These are phyloP conservation scores for Backusella macrospora DNA, from an alignment of 192 early-diverging fungal species.

Conservation along the genomic window DNA sequence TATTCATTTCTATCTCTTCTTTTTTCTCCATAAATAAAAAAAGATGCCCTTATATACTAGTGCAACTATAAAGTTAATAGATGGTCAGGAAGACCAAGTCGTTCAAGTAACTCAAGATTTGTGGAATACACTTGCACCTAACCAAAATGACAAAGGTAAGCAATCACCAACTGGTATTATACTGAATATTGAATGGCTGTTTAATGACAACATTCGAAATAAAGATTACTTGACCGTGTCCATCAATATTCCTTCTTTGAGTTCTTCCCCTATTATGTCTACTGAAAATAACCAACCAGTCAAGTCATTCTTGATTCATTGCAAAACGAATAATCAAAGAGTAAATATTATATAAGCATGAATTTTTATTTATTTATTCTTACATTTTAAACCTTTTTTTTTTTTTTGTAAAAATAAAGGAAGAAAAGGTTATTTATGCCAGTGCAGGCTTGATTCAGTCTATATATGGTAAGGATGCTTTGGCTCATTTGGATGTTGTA, in stretches of 20 bases:
- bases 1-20: background rate
- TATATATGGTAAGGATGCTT: slow-evolving; percentile 30
- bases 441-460: slow-evolving; percentile 23
- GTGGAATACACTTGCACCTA: slow-evolving; percentile 11
- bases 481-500: slow-evolving; percentile 25
- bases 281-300: background rate
- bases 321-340: slow-evolving; percentile 6
- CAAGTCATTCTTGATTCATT: slow-evolving; percentile 8
- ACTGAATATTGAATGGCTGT: background rate
- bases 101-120: slow-evolving; percentile 8
- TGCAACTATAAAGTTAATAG: slow-evolving; percentile 7
- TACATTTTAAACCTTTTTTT: background rate
- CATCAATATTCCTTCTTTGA: background rate
- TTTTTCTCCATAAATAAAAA: background rate
- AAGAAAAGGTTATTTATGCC: slow-evolving; percentile 15
- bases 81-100: slow-evolving; percentile 12
- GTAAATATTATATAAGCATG: background rate
- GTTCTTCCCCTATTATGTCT: slow-evolving; percentile 5
- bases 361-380: too few relatives aligned
- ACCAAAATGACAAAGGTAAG: background rate
- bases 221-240: slow-evolving; percentile 18
- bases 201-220: background rate
- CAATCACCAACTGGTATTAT: background rate
- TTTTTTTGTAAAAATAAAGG: background rate
- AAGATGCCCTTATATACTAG: slow-evolving; percentile 4